These are phyloP conservation scores for Aspergillus chevalieri DNA, from an alignment of 2,329 filamentous ascomycete genomes.

Conservation along the genomic window DNA sequence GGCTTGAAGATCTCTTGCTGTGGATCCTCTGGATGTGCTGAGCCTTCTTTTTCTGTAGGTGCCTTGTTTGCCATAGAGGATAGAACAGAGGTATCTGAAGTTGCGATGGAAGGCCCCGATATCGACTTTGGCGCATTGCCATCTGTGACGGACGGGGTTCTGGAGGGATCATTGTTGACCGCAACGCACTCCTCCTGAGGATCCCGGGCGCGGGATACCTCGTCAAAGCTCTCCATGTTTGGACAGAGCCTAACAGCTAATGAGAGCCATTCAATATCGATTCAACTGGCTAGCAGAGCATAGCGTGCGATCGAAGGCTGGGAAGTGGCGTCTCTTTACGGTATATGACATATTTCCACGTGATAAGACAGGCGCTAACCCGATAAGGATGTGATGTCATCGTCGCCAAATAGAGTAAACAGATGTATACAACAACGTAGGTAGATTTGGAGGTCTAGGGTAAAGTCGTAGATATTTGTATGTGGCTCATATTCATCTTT, in stretches of 20 bases:
- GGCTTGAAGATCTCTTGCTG: slow-evolving; percentile 11
- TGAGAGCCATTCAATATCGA: too few relatives aligned
- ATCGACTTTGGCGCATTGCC: slow-evolving; percentile 9
- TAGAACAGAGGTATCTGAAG: slow-evolving; percentile 8
- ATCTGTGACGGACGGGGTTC: slow-evolving; percentile 12
- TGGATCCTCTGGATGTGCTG: slow-evolving; percentile 3
- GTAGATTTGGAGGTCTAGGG: too few relatives aligned
- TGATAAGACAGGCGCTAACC: too few relatives aligned
- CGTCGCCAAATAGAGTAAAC: too few relatives aligned
- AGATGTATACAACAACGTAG: too few relatives aligned
- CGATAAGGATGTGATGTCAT: too few relatives aligned
- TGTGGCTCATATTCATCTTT: too few relatives aligned
- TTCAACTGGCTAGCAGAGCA: not conserved
- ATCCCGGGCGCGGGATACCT: slow-evolving; percentile 25
- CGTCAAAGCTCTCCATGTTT: slow-evolving; percentile 36
- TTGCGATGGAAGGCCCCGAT: slow-evolving; percentile 4
- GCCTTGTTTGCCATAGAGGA: slow-evolving; percentile 8
- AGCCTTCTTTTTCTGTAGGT: slow-evolving; percentile 10
- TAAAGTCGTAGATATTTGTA: too few relatives aligned
- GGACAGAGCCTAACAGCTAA: not conserved
- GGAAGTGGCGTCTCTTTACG: not conserved
- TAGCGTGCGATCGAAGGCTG: not conserved
- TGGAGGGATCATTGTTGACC: slow-evolving; percentile 15
- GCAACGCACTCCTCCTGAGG: slow-evolving; percentile 15
- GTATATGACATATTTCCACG: too few relatives aligned